Percentiles rank a stretch among this genome's conserved stretches.
These are phyloP conservation scores for Bisporella sp. DNA, from an alignment of 2,329 filamentous ascomycete genomes.

Conservation along the genomic window DNA sequence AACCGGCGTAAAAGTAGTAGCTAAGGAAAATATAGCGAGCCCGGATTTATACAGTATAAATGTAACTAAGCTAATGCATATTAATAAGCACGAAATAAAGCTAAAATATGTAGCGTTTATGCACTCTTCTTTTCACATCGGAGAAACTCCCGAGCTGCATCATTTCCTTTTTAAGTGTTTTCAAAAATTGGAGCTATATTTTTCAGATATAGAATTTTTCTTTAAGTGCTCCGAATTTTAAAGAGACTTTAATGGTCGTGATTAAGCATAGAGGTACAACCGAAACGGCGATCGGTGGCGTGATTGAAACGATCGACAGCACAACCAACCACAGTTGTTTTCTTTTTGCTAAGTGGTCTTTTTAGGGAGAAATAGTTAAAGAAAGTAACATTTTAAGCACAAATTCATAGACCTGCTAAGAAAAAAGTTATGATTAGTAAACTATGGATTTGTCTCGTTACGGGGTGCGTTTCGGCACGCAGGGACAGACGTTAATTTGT, in stretches of 20 bases:
- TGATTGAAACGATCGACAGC: constrained; percentile 9
- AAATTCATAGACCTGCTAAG: constrained; percentile 1
- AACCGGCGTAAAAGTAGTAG: constrained; percentile 9
- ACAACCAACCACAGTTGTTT: constrained; percentile 5
- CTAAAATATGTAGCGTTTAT: constrained; percentile 10
- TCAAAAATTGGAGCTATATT: constrained; percentile 10
- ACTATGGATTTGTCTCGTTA: too few species aligned
- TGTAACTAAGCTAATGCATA: constrained; percentile 8
- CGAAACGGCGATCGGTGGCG: constrained; percentile 13
- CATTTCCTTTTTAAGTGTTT: constrained; percentile 7
- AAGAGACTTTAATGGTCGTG: too few species aligned
- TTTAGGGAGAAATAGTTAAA: too few species aligned
- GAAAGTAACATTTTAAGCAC: background rate
- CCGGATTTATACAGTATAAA: constrained; percentile 8
- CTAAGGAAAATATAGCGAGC: constrained; percentile 1
- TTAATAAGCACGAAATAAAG: constrained; percentile 12
- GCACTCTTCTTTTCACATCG: constrained; percentile 5
- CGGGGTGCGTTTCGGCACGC: constrained; percentile 2
- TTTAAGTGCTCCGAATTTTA: constrained; percentile 9
- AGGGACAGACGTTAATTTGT: constrained; percentile 9
- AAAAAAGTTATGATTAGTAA: too few species aligned
- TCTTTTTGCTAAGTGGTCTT: constrained; percentile 2
- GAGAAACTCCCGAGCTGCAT: constrained; percentile 8
- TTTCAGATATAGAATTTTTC: constrained; percentile 9
- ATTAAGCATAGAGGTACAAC: constrained; percentile 11